These are phyloP conservation scores for Xylaria sp. DNA, from an alignment of 2,329 filamentous ascomycete genomes.

Conservation along the genomic window DNA sequence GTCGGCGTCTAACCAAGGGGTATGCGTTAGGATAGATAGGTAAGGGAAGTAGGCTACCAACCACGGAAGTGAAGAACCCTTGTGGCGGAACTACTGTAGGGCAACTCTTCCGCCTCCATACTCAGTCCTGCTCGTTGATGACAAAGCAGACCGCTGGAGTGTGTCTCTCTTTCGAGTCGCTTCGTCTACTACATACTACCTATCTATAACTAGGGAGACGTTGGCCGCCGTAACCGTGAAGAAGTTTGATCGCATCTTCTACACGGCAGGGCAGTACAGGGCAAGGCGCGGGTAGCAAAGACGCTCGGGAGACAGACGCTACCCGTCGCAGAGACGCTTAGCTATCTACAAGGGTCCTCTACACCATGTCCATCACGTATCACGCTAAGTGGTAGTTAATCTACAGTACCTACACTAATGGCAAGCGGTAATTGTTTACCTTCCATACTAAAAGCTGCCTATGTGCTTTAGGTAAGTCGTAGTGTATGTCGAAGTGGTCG, in stretches of 20 bases:
- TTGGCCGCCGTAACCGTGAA: neutral
- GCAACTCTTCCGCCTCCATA: too few relatives aligned
- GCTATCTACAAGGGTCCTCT: constrained; percentile 9
- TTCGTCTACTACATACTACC: neutral
- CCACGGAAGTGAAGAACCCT: neutral
- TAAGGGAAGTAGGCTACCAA: neutral
- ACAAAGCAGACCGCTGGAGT: neutral
- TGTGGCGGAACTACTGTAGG: neutral
- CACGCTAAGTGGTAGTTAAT: neutral
- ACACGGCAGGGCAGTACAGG: neutral
- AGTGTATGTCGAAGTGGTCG: neutral
- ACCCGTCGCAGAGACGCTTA: neutral
- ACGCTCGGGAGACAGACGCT: neutral
- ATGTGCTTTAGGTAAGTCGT: neutral
- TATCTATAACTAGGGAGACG: too few relatives aligned
- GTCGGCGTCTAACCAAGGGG: neutral
- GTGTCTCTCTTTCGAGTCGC: too few relatives aligned
- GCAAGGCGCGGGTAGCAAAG: neutral
- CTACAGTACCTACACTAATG: neutral
- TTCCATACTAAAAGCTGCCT: neutral
- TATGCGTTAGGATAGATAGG: neutral
- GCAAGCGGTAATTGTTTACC: neutral
- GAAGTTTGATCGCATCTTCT: neutral
- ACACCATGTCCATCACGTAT: neutral
- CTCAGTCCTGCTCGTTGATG: neutral